Base-by-base conservation (phyloP, 2,329 filamentous ascomycete genomes). In the Ceratocystis papillata region DNA sequence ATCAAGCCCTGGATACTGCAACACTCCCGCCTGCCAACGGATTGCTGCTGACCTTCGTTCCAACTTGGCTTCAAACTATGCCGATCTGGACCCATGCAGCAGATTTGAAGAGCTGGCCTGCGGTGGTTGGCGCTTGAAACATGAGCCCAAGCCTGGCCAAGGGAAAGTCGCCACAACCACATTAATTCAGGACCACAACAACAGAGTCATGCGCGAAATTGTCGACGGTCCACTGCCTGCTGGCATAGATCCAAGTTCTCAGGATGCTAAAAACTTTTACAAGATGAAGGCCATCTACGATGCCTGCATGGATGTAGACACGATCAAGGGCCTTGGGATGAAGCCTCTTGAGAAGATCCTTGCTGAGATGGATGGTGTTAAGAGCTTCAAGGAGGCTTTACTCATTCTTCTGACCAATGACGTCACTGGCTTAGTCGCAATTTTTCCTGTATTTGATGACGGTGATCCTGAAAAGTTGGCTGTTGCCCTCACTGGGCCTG, bases 71-170 rank as follows among this genome's bases (percentile, higher is more conserved):
- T 68, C 71, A 7, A 69, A 84, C 63, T 85, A 87, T 73, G 77
- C 81, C 67, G 74, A 82, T 1, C 76, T 89, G 46, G 85, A 89
- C 71, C 82, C 87, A 1, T 90, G 87, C 70, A 80, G 78, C n/a
- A 75, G 88, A 71, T 90, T 90, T 68, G 84, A 88, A 67, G 78
- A 85, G 72, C 80, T 85, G 65, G 84, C 84, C 25, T 89, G 87
- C 70, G 85, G 84, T 65, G 86, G 86, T 8, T 89, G 86, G 81
- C 77, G 80, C 64, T 78, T 83, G 28, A 79, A 77, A 10, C 82
- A 88, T 74, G 85, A 88, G 70, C 79, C 88, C 67, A 81, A 86
- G 1, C 76, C 83, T 3, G 87, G 88, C 71, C 82, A 85, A 69
- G 79, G 81, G 41, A 79, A 80, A 70, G 79, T 80, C 41, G 86